A percentile compares a stretch with the other conserved stretches of the same genome.
Conservation (phyloP, 805 yeast species). For the Tetrapisispora taiwanensis region DNA sequence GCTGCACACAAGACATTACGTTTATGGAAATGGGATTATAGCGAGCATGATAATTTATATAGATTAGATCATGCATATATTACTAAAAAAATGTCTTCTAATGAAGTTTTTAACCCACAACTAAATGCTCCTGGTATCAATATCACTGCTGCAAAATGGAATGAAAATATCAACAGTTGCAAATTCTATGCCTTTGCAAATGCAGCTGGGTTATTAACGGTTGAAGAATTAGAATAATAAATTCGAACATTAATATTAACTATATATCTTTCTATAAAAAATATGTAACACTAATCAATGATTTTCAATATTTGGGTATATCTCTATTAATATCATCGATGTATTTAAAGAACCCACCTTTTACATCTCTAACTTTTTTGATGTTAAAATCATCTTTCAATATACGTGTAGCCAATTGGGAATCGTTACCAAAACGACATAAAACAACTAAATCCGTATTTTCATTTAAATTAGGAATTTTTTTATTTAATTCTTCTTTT, state of each 20-base stretch:
- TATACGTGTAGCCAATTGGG: slow-evolving; percentile 60
- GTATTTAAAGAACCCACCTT: slow-evolving; percentile 73
- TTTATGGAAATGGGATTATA: slow-evolving; percentile 34
- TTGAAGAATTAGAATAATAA: slow-evolving; percentile 16
- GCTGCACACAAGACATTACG: slow-evolving; percentile 25
- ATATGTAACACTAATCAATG: no score
- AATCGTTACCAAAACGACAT: slow-evolving; percentile 88
- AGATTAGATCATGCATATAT: slow-evolving; percentile 35
- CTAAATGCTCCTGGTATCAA: slow-evolving; percentile 42
- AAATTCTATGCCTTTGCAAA: slow-evolving; percentile 35
- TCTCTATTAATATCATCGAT: slow-evolving; percentile 45
- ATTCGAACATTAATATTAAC: no score
- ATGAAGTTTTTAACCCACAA: slow-evolving; percentile 23
- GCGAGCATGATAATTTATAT: slow-evolving; percentile 30
- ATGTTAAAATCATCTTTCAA: slow-evolving; percentile 44
- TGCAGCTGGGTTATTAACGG: slow-evolving; percentile 25
- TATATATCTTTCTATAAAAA: background rate
- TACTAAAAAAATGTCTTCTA: slow-evolving; percentile 20
- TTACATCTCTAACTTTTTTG: slow-evolving; percentile 48
- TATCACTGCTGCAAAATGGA: slow-evolving; percentile 49
- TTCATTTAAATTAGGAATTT: slow-evolving; percentile 18
- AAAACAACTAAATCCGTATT: slow-evolving; percentile 43
- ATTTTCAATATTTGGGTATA: slow-evolving; percentile 51
- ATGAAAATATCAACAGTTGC: slow-evolving; percentile 35
- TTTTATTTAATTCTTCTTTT: slow-evolving; percentile 11